Evolutionary conservation across 1,139 yeast species (phyloP).

Genomic region (Sugiyamaella neomexicana): DNA sequence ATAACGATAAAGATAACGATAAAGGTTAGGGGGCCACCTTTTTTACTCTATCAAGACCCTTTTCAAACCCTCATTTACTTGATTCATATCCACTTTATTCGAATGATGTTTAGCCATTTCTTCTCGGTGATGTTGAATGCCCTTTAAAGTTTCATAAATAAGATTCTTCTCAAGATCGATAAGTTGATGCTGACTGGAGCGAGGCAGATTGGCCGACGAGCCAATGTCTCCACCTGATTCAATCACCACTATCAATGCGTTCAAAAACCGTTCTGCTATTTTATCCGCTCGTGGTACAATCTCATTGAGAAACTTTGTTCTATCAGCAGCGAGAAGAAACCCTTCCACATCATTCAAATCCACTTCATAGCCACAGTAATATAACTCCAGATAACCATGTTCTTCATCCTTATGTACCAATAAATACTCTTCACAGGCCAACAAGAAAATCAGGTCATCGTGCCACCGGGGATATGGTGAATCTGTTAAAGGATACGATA

Average conservation of each 20-base stretch:
- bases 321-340: slow-evolving; percentile 4
- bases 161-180: slow-evolving; percentile 4
- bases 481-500: slow-evolving; percentile 1
- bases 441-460: slow-evolving; percentile 31
- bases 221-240: slow-evolving; percentile 15
- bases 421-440: slow-evolving; percentile 32
- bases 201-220: slow-evolving; percentile 4
- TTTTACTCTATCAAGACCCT: not conserved
- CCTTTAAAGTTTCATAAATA: slow-evolving; percentile 4
- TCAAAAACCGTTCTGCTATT: slow-evolving; percentile 4
- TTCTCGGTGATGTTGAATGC: slow-evolving; percentile 2
- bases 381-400: slow-evolving; percentile 29
- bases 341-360: slow-evolving; percentile 27
- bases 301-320: slow-evolving; percentile 9
- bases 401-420: slow-evolving; percentile 25
- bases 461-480: slow-evolving; percentile 25
- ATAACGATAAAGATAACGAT: not conserved
- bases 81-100: not conserved
- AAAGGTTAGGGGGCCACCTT: slow-evolving; percentile 11
- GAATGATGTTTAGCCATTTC: not conserved
- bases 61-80: not conserved
- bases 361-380: slow-evolving; percentile 27
- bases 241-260: slow-evolving; percentile 2
- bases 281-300: slow-evolving; percentile 12
- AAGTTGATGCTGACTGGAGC: slow-evolving; percentile 5